Evolutionary conservation across 2,329 filamentous ascomycete species (phyloP).

Genomic region (Claviceps pusilla): DNA sequence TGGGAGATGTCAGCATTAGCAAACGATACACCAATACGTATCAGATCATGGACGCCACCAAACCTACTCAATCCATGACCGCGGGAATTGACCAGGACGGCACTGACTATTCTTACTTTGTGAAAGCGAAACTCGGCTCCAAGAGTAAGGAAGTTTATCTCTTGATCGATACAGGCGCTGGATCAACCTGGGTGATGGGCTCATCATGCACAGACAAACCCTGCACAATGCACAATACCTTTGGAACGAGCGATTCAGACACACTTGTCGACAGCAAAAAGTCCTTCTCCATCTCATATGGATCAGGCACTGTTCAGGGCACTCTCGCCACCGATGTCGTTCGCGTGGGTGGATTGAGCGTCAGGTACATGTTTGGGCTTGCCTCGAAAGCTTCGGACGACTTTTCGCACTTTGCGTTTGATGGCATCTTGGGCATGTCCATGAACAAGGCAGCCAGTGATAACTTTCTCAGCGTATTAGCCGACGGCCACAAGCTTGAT

Average conservation of each 20-base stretch:
- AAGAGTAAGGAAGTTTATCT: conserved; percentile 39
- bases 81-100: conserved; percentile 48
- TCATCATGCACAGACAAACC: conserved; percentile 49
- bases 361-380: conserved; percentile 56
- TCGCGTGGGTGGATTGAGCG: conserved; percentile 47
- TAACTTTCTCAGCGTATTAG: conserved; percentile 52
- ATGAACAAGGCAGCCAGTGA: conserved; percentile 44
- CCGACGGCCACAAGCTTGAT: conserved; percentile 37
- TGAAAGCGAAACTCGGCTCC: conserved; percentile 42
- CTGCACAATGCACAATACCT: conserved; percentile 56
- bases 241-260: conserved; percentile 50
- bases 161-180: conserved; percentile 51
- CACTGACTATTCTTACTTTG: conserved; percentile 51
- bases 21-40: conserved; percentile 31
- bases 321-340: conserved; percentile 51
- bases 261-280: conserved; percentile 40
- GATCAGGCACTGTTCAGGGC: conserved; percentile 60
- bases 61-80: conserved; percentile 31
- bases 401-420: conserved; percentile 67
- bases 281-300: conserved; percentile 56
- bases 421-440: conserved; percentile 72
- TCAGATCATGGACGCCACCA: conserved; percentile 28
- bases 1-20: background rate
- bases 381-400: conserved; percentile 57
- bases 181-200: conserved; percentile 74